Percentiles rank a stretch among this genome's conserved stretches.
phyloP scores from a whole-genome alignment of 2,329 filamentous ascomycete species.

The Parafenestella ontariensis region DNA sequence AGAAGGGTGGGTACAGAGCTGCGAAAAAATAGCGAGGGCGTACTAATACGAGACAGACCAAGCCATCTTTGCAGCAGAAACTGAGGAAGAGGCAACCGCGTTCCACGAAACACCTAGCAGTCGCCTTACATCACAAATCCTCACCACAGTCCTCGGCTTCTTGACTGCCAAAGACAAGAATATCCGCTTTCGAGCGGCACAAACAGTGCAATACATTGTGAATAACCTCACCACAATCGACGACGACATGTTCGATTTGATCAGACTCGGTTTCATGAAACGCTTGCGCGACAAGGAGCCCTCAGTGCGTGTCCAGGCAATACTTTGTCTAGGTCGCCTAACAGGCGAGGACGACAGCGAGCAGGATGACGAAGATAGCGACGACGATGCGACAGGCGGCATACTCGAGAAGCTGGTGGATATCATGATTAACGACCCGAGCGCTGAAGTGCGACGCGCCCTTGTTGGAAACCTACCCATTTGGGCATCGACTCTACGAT shows the following conservation, averaged over 20 bases:
- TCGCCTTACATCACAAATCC: slow-evolving; percentile 75
- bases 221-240: slow-evolving; percentile 93
- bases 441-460: slow-evolving; percentile 88
- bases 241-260: slow-evolving; percentile 84
- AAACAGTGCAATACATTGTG: slow-evolving; percentile 88
- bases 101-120: slow-evolving; percentile 85
- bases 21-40: background rate
- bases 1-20: slow-evolving; percentile 58
- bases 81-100: slow-evolving; percentile 72
- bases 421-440: slow-evolving; percentile 90
- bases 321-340: slow-evolving; percentile 84
- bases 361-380: slow-evolving; percentile 72
- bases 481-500: slow-evolving; percentile 80
- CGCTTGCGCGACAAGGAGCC: slow-evolving; percentile 93
- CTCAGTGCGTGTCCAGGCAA: slow-evolving; percentile 89
- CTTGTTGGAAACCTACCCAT: slow-evolving; percentile 91
- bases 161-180: slow-evolving; percentile 89
- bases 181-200: slow-evolving; percentile 86
- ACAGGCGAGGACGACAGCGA: slow-evolving; percentile 69
- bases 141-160: slow-evolving; percentile 77
- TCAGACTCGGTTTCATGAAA: slow-evolving; percentile 80
- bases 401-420: slow-evolving; percentile 84
- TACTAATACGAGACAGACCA: slow-evolving; percentile 34
- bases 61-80: slow-evolving; percentile 44
- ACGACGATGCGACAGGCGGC: slow-evolving; percentile 69